These are phyloP conservation scores for Solanum dulcamara DNA, from an alignment of 257 asterid genomes.

Conservation along the genomic window DNA sequence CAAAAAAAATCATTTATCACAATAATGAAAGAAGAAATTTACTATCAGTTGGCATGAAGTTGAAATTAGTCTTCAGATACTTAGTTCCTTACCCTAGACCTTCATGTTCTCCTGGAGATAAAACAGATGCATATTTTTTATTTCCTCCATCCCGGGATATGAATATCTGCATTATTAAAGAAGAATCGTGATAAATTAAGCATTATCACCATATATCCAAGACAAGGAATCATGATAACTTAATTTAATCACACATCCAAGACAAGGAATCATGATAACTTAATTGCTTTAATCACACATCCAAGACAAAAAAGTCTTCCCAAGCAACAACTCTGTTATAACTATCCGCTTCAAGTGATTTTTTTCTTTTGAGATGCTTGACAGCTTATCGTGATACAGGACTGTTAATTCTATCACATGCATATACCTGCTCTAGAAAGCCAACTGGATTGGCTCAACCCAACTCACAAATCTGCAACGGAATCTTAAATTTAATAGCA, in stretches of 20 bases:
- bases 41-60: neutral
- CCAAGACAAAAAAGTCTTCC: neutral
- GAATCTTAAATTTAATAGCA: neutral
- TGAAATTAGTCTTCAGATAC: neutral
- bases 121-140: slow-evolving; percentile 83
- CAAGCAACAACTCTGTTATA: neutral
- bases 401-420: neutral
- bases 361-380: neutral
- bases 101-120: slow-evolving; percentile 82
- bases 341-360: neutral
- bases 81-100: slow-evolving; percentile 68
- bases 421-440: neutral
- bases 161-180: slow-evolving; percentile 46
- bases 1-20: neutral
- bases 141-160: slow-evolving; percentile 95
- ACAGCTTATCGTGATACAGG: neutral
- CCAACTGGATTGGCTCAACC: neutral
- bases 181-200: neutral
- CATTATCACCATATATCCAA: neutral
- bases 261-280: neutral
- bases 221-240: neutral
- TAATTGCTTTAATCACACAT: neutral
- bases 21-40: neutral
- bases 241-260: neutral
- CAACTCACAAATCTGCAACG: neutral